Base-by-base conservation (phyloP, 1,284 basidiomycete species). In the Ustilago nuda region DNA sequence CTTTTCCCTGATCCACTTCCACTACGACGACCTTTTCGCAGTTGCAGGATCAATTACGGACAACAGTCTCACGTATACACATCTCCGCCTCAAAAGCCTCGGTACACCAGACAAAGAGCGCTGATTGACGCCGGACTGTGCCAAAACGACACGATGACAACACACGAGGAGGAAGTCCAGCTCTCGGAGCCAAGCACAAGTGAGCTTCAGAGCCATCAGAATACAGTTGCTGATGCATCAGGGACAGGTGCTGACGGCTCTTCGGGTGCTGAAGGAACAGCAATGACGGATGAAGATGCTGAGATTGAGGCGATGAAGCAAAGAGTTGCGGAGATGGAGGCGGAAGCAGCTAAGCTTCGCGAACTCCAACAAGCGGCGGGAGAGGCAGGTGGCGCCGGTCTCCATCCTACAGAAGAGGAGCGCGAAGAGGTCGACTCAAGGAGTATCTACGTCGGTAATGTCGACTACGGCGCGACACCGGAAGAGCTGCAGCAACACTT, bases 401-500 rank as follows among this genome's bases (percentile, higher is more conserved):
- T 68, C 6, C 78, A 76, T 60, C 80, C 81, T 1, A 73, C 69
- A 5, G 84, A 85, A 36, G 81, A 85, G 62, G 84, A 85, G 53
- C 86, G 88, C 55, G 89, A 91, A 46, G 88, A 90, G 48, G 91
- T 95, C 17, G 97, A 99, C 87, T 87, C 88, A 71, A 89, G 95
- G 85, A 98, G 95, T 88, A 88, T 99, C 60, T 98, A 95, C 86
- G 93, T 99, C 77, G 97, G 97, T 53, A 99, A 99, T 87, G 96
- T 99, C 63, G 97, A 99, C 88, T 99, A 99, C 86, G 90, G 92
- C 64, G 93, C 96, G 8, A 98, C 97, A 33, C 97, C 97, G 15
- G 97, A 99, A 87, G 97, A 99, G 86, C 95, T 99, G 65, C 97
- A 99, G 87, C 91, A 90, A 50, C 97, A 99, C 87, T 99, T 99